phyloP scores from a whole-genome alignment of 352 stramenopile genomes.

The Pythium coloratum region DNA sequence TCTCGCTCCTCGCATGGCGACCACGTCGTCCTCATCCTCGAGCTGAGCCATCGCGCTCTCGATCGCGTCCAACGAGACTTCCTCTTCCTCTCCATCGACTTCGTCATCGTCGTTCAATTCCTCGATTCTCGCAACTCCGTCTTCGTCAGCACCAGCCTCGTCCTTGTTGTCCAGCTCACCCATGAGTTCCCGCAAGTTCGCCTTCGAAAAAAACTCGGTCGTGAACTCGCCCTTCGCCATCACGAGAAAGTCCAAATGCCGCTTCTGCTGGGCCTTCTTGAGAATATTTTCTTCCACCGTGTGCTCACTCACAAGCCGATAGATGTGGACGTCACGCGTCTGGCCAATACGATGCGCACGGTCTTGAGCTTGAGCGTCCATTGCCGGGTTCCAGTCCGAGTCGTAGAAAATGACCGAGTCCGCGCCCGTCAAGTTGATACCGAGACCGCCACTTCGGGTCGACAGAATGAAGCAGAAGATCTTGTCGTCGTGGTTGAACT shows the following conservation, averaged over 20 bases:
- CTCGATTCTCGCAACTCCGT: slow-evolving; percentile 31
- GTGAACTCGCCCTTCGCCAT: slow-evolving; percentile 78
- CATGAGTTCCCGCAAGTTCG: slow-evolving; percentile 91
- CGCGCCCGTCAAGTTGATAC: slow-evolving; percentile 98
- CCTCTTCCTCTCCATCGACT: slow-evolving; percentile 38
- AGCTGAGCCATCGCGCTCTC: slow-evolving; percentile 93
- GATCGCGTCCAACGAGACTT: slow-evolving; percentile 72
- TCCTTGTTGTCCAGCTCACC: slow-evolving; percentile 42
- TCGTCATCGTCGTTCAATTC: slow-evolving; percentile 35
- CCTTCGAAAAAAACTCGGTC: slow-evolving; percentile 83
- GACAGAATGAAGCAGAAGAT: slow-evolving; percentile 99
- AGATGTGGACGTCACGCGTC: slow-evolving; percentile 99
- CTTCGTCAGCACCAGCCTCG: slow-evolving; percentile 12
- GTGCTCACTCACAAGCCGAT: slow-evolving; percentile 95
- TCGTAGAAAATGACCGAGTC: slow-evolving; percentile 95
- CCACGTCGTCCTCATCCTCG: slow-evolving; percentile 83
- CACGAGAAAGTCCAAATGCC: slow-evolving; percentile 95
- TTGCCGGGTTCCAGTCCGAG: slow-evolving; percentile 93
- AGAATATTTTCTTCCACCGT: slow-evolving; percentile 99
- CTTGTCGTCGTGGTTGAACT: slow-evolving; percentile 97
- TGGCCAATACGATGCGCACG: slow-evolving; percentile 98
- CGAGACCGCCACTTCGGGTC: slow-evolving; percentile 95
- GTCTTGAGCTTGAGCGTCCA: slow-evolving; percentile 96
- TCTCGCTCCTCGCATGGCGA: slow-evolving; percentile 85
- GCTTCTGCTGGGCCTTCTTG: slow-evolving; percentile 98